Percentiles rank a stretch among this genome's conserved stretches.
These are phyloP conservation scores for Solanum chiquidenum DNA, from an alignment of 257 asterid genomes.

Conservation along the genomic window DNA sequence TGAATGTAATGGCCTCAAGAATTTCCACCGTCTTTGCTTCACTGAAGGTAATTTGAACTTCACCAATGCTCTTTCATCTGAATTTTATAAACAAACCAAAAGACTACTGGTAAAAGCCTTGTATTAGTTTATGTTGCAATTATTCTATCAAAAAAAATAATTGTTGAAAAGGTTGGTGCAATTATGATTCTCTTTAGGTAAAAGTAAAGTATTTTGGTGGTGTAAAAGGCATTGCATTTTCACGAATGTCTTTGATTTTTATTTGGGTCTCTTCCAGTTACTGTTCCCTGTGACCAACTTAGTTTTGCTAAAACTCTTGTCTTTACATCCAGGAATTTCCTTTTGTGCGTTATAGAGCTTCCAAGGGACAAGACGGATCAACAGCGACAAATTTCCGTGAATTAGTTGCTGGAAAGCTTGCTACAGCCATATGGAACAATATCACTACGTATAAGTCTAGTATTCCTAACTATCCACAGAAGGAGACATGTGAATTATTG, in stretches of 20 bases:
- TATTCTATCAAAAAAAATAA: background rate
- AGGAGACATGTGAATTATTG: conserved; percentile 87
- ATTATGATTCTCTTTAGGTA: background rate
- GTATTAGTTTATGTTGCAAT: background rate
- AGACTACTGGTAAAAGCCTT: background rate
- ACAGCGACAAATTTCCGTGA: conserved; percentile 30
- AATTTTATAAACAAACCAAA: background rate
- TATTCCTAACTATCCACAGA: conserved; percentile 70
- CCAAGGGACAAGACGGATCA: conserved; percentile 41
- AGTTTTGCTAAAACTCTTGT: background rate
- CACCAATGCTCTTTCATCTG: background rate
- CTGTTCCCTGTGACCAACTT: background rate
- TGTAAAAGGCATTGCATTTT: background rate
- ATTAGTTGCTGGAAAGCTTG: conserved; percentile 69
- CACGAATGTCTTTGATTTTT: background rate
- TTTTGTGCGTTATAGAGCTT: conserved; percentile 61
- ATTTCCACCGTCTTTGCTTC: conserved; percentile 96
- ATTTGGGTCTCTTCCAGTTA: background rate
- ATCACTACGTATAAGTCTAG: conserved; percentile 54
- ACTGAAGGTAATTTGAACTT: conserved; percentile 50
- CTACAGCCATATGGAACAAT: conserved; percentile 62
- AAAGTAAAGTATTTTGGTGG: background rate
- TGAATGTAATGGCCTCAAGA: conserved; percentile 72
- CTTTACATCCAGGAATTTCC: conserved; percentile 28
- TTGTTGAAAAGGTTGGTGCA: background rate